A percentile compares a stretch with the other conserved stretches of the same genome.
These are phyloP conservation scores for Mariannaea elegans DNA, from an alignment of 2,329 filamentous ascomycete species.

Conservation along the genomic window DNA sequence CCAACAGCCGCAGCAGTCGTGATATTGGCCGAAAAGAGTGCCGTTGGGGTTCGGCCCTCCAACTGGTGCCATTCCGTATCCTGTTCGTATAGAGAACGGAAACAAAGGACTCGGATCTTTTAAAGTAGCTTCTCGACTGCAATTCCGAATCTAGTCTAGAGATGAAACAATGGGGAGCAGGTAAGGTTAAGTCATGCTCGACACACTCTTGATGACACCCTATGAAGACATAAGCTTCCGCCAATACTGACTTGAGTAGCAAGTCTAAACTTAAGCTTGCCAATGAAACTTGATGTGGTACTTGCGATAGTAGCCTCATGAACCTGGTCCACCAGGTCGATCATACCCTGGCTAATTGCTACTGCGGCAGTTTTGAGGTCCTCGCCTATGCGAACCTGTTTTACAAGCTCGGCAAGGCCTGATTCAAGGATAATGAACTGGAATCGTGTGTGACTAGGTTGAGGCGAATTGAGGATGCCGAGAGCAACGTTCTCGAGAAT, in stretches of 20 bases:
- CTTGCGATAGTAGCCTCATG: conserved; percentile 64
- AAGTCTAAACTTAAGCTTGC: conserved; percentile 61
- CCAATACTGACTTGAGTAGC: conserved; percentile 61
- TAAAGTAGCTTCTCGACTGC: conserved; percentile 71
- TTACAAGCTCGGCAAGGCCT: conserved; percentile 59
- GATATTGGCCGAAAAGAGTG: conserved; percentile 73
- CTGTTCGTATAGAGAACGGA: conserved; percentile 72
- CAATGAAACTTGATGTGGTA: conserved; percentile 66
- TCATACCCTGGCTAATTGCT: conserved; percentile 52
- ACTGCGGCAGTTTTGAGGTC: conserved; percentile 56
- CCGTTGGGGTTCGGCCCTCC: conserved; percentile 66
- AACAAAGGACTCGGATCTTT: conserved; percentile 68
- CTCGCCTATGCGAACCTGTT: conserved; percentile 60
- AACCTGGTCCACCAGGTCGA: conserved; percentile 61
- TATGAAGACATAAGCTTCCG: conserved; percentile 52
- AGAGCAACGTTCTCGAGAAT: conserved; percentile 62
- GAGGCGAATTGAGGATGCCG: conserved; percentile 55
- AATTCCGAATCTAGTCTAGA: conserved; percentile 59
- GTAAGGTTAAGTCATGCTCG: conserved; percentile 50
- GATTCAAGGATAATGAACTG: conserved; percentile 58
- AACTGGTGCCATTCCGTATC: conserved; percentile 78
- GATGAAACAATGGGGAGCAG: conserved; percentile 51
- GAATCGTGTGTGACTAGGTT: conserved; percentile 51
- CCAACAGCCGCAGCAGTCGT: conserved; percentile 73
- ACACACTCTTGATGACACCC: conserved; percentile 49